These are phyloP conservation scores for Chytridium lagenaria DNA, from an alignment of 371 early-diverging fungal genomes.

Conservation along the genomic window DNA sequence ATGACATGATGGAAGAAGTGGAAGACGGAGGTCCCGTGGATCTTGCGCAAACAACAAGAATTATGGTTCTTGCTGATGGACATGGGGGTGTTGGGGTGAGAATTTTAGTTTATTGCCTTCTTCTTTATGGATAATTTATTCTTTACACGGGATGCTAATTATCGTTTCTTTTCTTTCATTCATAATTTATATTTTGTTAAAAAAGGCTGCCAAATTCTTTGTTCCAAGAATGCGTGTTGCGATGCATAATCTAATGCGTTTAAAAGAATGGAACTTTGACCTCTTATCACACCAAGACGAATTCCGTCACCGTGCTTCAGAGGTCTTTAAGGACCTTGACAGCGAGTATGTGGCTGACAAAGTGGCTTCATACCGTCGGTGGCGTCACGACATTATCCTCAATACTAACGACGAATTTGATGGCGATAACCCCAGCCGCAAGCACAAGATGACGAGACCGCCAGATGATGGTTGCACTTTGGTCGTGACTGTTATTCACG, in stretches of 20 bases:
- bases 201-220: slow-evolving; percentile 50
- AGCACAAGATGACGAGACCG: slow-evolving; percentile 38
- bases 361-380: slow-evolving; percentile 13
- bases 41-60: slow-evolving; percentile 21
- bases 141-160: neutral
- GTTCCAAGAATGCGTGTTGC: slow-evolving; percentile 36
- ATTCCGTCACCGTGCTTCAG: slow-evolving; percentile 27
- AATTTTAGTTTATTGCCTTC: neutral
- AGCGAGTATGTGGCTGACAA: slow-evolving; percentile 36
- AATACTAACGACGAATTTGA: slow-evolving; percentile 24
- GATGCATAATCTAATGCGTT: slow-evolving; percentile 35
- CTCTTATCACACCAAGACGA: slow-evolving; percentile 13
- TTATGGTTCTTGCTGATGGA: slow-evolving; percentile 57
- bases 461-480: slow-evolving; percentile 86
- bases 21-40: slow-evolving; percentile 1
- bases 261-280: slow-evolving; percentile 43
- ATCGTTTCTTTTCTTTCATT: too few relatives aligned
- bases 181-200: neutral
- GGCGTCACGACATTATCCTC: neutral
- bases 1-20: neutral
- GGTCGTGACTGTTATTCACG: slow-evolving; percentile 72
- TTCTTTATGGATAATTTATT: neutral
- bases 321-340: slow-evolving; percentile 45
- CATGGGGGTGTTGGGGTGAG: slow-evolving; percentile 50
- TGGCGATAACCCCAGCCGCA: neutral